These are phyloP conservation scores for Amniculicola lignicola DNA, from an alignment of 495 filamentous ascomycete genomes.

Conservation along the genomic window DNA sequence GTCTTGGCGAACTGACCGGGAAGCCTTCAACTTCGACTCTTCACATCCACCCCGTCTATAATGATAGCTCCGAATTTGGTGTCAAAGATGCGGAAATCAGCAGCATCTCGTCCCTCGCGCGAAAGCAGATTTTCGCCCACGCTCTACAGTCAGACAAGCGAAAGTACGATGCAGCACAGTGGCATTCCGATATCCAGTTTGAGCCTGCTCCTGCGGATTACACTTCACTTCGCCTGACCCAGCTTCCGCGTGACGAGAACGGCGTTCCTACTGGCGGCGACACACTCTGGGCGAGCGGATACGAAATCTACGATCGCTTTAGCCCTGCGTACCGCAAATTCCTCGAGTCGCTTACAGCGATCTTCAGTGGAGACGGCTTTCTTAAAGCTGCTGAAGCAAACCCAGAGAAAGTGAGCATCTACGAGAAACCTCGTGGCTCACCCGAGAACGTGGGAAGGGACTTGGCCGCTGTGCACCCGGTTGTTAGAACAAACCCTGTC, in stretches of 20 bases:
- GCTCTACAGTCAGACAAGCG: constrained; percentile 35
- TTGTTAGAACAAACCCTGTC: constrained; percentile 75
- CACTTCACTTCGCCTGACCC: constrained; percentile 36
- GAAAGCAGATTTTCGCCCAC: constrained; percentile 50
- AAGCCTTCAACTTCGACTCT: constrained; percentile 37
- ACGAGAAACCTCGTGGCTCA: constrained; percentile 50
- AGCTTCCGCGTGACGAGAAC: constrained; percentile 7
- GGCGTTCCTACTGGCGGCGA: constrained; percentile 58
- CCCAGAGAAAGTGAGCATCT: constrained; percentile 53
- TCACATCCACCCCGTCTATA: constrained; percentile 68
- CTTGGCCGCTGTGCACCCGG: constrained; percentile 64
- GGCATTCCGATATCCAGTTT: constrained; percentile 70
- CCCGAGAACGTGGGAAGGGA: constrained; percentile 65
- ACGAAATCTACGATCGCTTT: constrained; percentile 75
- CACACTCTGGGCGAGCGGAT: constrained; percentile 73
- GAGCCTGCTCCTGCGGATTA: constrained; percentile 67
- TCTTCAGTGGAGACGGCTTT: constrained; percentile 60
- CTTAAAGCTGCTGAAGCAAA: constrained; percentile 49
- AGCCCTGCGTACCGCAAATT: constrained; percentile 62
- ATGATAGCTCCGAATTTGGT: constrained; percentile 55
- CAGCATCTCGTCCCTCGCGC: constrained; percentile 47
- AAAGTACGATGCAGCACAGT: constrained; percentile 47
- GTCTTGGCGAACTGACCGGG: constrained; percentile 13
- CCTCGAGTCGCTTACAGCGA: constrained; percentile 65
- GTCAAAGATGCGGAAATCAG: constrained; percentile 65